Conservation (phyloP, 257 asterid genomes). For the Fraxinus pennsylvanica region DNA sequence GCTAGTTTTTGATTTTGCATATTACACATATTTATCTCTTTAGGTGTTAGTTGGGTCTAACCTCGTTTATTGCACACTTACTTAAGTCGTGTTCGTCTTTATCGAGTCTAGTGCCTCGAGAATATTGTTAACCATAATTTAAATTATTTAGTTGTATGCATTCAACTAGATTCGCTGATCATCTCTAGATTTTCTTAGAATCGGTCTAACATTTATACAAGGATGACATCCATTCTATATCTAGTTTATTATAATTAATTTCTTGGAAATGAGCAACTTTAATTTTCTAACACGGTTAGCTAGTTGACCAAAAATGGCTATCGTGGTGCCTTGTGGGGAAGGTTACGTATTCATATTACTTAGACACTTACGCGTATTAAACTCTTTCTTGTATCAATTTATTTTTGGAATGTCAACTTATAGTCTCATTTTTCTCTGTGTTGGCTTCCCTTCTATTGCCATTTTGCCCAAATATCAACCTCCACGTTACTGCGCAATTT, state of each 20-base stretch:
- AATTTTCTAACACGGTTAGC: conserved; percentile 12
- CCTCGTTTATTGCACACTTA: too few relatives aligned
- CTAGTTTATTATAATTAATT: conserved; percentile 4
- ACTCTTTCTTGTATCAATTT: not conserved
- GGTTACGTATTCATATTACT: conserved; percentile 32
- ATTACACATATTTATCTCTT: too few relatives aligned
- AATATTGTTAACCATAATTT: too few relatives aligned
- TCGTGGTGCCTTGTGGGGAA: conserved; percentile 28
- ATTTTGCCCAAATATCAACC: conserved; percentile 1
- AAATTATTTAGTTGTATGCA: too few relatives aligned
- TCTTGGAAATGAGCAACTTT: not conserved
- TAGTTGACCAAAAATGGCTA: conserved; percentile 41
- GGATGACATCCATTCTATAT: not conserved
- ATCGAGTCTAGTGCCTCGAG: too few relatives aligned
- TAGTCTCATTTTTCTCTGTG: not conserved
- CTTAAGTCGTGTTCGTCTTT: too few relatives aligned
- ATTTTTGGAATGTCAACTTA: not conserved
- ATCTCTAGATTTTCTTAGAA: conserved; percentile 11
- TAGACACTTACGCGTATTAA: conserved; percentile 8
- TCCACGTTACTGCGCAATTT: conserved; percentile 29
- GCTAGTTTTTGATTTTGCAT: too few relatives aligned
- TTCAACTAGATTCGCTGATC: not conserved
- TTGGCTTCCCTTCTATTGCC: not conserved
- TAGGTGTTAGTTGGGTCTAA: too few relatives aligned
- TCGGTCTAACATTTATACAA: conserved; percentile 1